phyloP scores from a whole-genome alignment of 73 alveolate species.

The Loxodes magnus region DNA sequence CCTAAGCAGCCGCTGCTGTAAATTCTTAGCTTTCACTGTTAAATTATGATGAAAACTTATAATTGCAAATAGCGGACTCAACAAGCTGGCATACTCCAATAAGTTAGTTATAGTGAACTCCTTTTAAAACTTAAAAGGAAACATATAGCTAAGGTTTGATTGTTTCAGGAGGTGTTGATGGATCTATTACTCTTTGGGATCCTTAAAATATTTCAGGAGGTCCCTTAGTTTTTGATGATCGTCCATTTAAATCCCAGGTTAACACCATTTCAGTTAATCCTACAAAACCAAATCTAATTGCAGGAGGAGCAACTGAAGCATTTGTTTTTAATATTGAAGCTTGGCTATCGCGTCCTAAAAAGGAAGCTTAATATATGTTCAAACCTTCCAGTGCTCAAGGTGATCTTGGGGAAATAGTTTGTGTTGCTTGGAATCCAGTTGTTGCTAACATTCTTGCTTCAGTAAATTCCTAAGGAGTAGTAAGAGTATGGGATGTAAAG shows the following conservation, averaged over 20 bases:
- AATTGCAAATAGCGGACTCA: too few species aligned
- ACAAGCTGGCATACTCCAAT: conserved; percentile 22
- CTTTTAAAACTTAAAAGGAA: too few species aligned
- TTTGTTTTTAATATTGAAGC: conserved; percentile 53
- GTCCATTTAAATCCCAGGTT: conserved; percentile 43
- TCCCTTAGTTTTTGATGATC: conserved; percentile 22
- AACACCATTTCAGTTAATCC: conserved; percentile 63
- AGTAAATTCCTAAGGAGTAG: conserved; percentile 59
- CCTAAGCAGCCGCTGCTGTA: too few species aligned
- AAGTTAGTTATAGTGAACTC: conserved; percentile 28
- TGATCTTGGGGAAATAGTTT: conserved; percentile 50
- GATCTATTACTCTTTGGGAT: conserved; percentile 80
- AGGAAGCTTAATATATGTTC: conserved; percentile 47
- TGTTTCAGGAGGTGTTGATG: conserved; percentile 69
- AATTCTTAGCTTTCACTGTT: background rate
- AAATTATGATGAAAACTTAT: background rate
- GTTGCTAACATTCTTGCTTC: conserved; percentile 80
- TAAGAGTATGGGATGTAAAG: conserved; percentile 79
- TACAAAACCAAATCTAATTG: conserved; percentile 62
- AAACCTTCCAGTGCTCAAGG: conserved; percentile 43
- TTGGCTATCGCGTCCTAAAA: conserved; percentile 30
- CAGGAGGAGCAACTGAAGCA: conserved; percentile 72
- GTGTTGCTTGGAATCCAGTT: conserved; percentile 68
- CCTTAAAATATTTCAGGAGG: conserved; percentile 43
- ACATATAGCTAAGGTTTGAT: conserved; percentile 48